phyloP scores from a whole-genome alignment of 2,329 filamentous ascomycete genomes.

The Talaromyces islandicus region DNA sequence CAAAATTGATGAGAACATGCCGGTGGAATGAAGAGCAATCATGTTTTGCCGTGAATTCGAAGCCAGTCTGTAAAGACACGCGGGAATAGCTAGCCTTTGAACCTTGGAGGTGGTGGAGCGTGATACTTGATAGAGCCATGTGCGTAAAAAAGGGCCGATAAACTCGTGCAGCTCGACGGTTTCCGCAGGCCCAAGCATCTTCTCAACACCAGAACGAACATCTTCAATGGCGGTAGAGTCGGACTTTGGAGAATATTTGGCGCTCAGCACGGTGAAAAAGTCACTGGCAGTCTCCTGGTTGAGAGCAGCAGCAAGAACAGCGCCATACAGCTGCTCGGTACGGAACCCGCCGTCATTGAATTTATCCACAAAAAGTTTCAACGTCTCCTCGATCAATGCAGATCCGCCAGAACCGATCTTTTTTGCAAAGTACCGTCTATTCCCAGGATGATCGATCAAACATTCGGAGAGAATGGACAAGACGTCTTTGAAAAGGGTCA shows the following conservation, averaged over 20 bases:
- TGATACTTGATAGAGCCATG: constrained; percentile 56
- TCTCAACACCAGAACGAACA: constrained; percentile 26
- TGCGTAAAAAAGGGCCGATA: constrained; percentile 30
- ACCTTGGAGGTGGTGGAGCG: constrained; percentile 38
- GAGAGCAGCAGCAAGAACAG: constrained; percentile 72
- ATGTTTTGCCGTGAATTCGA: constrained; percentile 63
- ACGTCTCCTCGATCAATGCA: constrained; percentile 65
- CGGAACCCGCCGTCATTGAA: constrained; percentile 26
- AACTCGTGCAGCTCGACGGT: constrained; percentile 38
- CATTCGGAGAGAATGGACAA: constrained; percentile 64
- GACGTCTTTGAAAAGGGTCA: constrained; percentile 56
- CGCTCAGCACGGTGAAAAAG: constrained; percentile 50
- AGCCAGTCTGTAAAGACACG: constrained; percentile 55
- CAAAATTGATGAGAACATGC: constrained; percentile 62
- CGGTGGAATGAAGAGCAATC: constrained; percentile 64
- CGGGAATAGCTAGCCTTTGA: constrained; percentile 54
- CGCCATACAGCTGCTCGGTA: constrained; percentile 75
- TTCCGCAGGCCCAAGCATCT: constrained; percentile 34
- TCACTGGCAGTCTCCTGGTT: constrained; percentile 69
- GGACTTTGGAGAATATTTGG: constrained; percentile 18
- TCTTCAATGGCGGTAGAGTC: constrained; percentile 15
- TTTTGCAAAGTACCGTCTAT: constrained; percentile 77
- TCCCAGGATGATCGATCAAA: constrained; percentile 74
- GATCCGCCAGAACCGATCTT: constrained; percentile 73
- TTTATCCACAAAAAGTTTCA: constrained; percentile 60